Evolutionary conservation across 495 filamentous ascomycete species (phyloP), one percentile per base, ranked within the genome.

Genomic region (Aspergillus nanangensis): DNA sequence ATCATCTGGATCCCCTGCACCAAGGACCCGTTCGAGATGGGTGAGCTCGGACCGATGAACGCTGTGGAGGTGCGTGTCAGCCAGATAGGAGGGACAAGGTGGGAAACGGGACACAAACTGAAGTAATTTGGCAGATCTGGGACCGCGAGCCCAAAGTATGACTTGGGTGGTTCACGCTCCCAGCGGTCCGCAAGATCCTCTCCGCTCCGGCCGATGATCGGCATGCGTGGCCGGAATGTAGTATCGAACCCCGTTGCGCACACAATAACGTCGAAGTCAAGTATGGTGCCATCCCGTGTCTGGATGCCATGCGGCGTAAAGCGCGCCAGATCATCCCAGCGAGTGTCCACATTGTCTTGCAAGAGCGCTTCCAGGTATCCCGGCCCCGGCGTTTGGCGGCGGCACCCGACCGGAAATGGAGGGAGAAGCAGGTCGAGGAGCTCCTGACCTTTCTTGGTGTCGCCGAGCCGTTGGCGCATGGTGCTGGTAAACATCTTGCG

Each of bases 1-100:
- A 61, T 57, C 13, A 51, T 57, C 42, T 72, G 67, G n/a, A 67
- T 58, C 10, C 53, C 58, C 25, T 55, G 46, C 17, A 64, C 50
- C 9, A 61, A 36, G 1, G 55, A 50, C 3, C 60, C 62, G 36
- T 44, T 44, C 5, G 24, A 15, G 13, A 44, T 13, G n/a, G 19
- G 23, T 8, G 24, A 33, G 17, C 33, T 44, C 5, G 41, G 41
- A 9, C 41, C 41, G 5, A 44, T 19, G 19, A 44, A 44, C 18
- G 17, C 38, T 41, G 38, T 2, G 3, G 0, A 3, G 19, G n/a
- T 20, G 38, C 14, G 4, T n/a, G n/a, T n/a, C n/a, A n/a, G n/a
- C n/a, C n/a, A n/a, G n/a, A n/a, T n/a, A n/a, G n/a, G n/a, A n/a
- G n/a, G n/a, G n/a, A n/a, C n/a, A n/a, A n/a, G n/a, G n/a, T 5